Conservation (phyloP, 768 basidiomycete genomes). For the Lentinula sp. region DNA sequence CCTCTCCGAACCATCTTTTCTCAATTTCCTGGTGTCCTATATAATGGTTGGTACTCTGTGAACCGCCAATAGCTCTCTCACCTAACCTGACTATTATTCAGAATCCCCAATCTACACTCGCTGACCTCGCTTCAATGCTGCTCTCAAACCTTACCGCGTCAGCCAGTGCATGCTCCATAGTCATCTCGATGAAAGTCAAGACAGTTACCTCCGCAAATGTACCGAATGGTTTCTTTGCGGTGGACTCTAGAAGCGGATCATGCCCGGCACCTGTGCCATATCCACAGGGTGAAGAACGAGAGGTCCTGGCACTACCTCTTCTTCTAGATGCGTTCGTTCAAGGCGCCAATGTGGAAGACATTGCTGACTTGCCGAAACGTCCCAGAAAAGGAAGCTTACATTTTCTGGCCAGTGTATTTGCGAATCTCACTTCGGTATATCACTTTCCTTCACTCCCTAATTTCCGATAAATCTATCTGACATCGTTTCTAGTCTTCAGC, state of each 20-base stretch:
- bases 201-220: constrained; percentile 46
- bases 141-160: constrained; percentile 90
- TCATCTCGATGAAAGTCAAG: constrained; percentile 63
- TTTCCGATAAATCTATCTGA: background rate
- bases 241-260: constrained; percentile 76
- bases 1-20: constrained; percentile 67
- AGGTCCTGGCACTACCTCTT: constrained; percentile 66
- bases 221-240: constrained; percentile 60
- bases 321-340: constrained; percentile 89
- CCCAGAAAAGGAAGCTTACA: constrained; percentile 75
- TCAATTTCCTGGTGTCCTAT: constrained; percentile 82
- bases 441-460: background rate
- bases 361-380: constrained; percentile 40
- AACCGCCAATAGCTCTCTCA: background rate
- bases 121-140: constrained; percentile 95
- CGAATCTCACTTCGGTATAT: constrained; percentile 79
- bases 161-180: constrained; percentile 52
- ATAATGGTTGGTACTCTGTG: constrained; percentile 62
- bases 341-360: constrained; percentile 52
- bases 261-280: constrained; percentile 70
- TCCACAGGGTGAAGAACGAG: constrained; percentile 45
- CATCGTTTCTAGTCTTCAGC: constrained; percentile 49
- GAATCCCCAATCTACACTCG: constrained; percentile 88
- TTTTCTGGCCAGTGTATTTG: constrained; percentile 92
- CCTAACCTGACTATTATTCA: constrained; percentile 23